Percentiles rank a stretch among this genome's conserved stretches.
phyloP scores from a whole-genome alignment of 1,284 basidiomycete species.

The Leccinum pseudoinsigne region DNA sequence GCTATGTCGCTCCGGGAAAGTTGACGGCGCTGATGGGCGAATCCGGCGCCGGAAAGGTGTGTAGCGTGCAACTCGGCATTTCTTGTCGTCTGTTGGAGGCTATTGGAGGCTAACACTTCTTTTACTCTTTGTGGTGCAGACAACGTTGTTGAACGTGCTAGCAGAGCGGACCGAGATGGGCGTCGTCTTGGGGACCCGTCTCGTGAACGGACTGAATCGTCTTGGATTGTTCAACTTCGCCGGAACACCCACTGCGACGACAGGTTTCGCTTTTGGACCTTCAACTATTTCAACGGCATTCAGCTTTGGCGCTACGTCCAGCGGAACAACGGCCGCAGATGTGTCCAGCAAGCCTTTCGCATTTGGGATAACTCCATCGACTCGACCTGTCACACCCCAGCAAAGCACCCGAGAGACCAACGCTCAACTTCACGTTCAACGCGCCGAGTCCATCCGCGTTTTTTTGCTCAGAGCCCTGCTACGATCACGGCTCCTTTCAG shows the following conservation, averaged over 20 bases:
- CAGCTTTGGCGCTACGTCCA: constrained; percentile 30
- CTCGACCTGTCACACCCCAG: constrained; percentile 51
- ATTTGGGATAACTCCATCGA: constrained; percentile 27
- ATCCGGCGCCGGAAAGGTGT: constrained; percentile 75
- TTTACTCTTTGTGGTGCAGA: constrained; percentile 42
- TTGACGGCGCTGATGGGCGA: constrained; percentile 80
- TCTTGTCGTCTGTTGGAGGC: constrained; percentile 12
- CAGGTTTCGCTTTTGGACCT: constrained; percentile 34
- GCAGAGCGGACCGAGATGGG: constrained; percentile 81
- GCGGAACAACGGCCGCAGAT: constrained; percentile 30
- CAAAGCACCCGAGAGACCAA: constrained; percentile 37
- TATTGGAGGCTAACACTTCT: constrained; percentile 12
- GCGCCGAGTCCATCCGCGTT: constrained; percentile 35
- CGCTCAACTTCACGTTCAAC: constrained; percentile 47
- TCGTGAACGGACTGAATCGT: constrained; percentile 64
- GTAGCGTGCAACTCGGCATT: constrained; percentile 25
- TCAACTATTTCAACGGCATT: constrained; percentile 33
- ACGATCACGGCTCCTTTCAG: constrained; percentile 32
- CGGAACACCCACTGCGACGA: neutral
- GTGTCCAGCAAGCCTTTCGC: constrained; percentile 33
- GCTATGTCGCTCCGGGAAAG: constrained; percentile 82
- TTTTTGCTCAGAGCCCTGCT: constrained; percentile 39
- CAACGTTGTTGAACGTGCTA: constrained; percentile 81
- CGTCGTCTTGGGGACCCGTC: constrained; percentile 75
- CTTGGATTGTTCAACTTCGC: too few relatives aligned